Base-by-base conservation (phyloP, 2,329 filamentous ascomycete genomes). In the Ceratocystis albifundus region DNA sequence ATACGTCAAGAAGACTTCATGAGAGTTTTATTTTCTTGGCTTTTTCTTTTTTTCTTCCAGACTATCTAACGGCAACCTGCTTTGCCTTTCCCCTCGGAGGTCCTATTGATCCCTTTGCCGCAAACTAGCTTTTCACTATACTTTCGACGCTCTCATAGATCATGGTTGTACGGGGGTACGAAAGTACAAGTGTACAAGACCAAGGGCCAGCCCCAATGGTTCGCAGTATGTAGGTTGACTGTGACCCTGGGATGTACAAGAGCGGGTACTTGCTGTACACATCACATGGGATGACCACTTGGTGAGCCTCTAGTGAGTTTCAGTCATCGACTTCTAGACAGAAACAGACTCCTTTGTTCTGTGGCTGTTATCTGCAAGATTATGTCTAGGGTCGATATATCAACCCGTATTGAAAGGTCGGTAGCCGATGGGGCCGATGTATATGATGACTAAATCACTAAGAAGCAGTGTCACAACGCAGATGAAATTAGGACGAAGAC, bases 51-150 rank as follows among this genome's bases (percentile, higher is more conserved):
- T 41, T 41, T 15, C 36, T 41, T 41, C 12, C 36, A 41, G 36
- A 12, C 4, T 15, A 41, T 41, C 36, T 41, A 41, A 15, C 36
- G 10, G 10, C 36, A 41, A 15, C 10, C 10, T 15, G 10, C 36
- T 41, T 41, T 41, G 36, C 50, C 20, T 15, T 22, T 55, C 50
- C 50, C 50, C 50, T 28, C 50, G 50, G 50, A 55, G n/a, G 20
- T 55, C 50, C 50, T 55, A 55, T 55, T 55, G 50, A 55, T 55
- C 50, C 50, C 50, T 55, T 55, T 22, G 10, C 50, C 30, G 10
- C 50, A 55, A 22, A 22, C 17, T 5, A 12, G 50, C 50, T 25
- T 25, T 55, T 4, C 12, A 8, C 50, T 25, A 22, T 6, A n/a
- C 48, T 53, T 53, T 25, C 22, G n/a, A 25, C 48, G 6, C 22